These are phyloP conservation scores for Starmerella kuoi DNA, from an alignment of 805 yeast genomes.

Conservation along the genomic window DNA sequence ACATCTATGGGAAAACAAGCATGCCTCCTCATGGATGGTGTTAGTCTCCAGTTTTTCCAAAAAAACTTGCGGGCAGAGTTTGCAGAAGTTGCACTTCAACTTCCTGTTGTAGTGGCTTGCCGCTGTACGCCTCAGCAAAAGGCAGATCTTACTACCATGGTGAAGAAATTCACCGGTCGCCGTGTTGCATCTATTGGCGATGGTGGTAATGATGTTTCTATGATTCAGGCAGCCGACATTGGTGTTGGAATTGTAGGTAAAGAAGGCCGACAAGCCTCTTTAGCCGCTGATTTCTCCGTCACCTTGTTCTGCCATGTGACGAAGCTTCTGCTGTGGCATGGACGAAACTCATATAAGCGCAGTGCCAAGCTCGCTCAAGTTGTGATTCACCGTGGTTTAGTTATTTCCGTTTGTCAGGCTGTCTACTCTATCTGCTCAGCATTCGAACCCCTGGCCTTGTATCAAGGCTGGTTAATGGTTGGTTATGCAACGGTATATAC, in stretches of 20 bases:
- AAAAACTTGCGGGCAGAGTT: conserved; percentile 46
- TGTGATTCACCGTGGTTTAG: conserved; percentile 89
- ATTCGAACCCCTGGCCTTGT: conserved; percentile 88
- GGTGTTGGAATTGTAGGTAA: conserved; percentile 99
- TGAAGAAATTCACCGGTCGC: conserved; percentile 67
- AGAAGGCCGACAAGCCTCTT: conserved; percentile 93
- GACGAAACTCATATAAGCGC: conserved; percentile 90
- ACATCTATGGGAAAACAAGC: conserved; percentile 44
- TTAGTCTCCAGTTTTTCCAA: conserved; percentile 62
- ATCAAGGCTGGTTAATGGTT: conserved; percentile 96
- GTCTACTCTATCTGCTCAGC: conserved; percentile 74
- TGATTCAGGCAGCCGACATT: conserved; percentile 98
- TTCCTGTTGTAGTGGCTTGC: conserved; percentile 96
- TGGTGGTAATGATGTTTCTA: conserved; percentile 97
- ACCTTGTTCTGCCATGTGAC: conserved; percentile 84
- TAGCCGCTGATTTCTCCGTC: conserved; percentile 93
- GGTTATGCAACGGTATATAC: conserved; percentile 96
- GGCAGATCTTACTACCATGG: conserved; percentile 81
- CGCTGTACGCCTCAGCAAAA: conserved; percentile 98
- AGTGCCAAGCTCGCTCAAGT: conserved; percentile 92
- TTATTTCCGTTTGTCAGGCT: conserved; percentile 90
- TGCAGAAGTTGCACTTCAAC: conserved; percentile 56
- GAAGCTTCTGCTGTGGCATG: conserved; percentile 88
- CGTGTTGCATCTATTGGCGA: conserved; percentile 97
- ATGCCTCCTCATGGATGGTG: conserved; percentile 87